Conservation (phyloP, 1,139 yeast species). For the Suhomyces atakaporum region DNA sequence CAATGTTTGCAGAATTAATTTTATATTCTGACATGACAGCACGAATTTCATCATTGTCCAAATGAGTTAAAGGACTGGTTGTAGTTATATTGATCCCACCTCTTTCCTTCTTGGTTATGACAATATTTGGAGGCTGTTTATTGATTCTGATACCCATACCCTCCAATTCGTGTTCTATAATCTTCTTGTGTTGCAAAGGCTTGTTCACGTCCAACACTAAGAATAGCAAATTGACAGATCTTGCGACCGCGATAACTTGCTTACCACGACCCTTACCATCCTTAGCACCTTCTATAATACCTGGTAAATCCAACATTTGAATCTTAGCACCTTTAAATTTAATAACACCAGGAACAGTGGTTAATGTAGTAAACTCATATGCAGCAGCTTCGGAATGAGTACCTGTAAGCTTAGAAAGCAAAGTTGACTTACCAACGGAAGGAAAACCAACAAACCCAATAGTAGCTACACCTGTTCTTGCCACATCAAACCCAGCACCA, state of each 20-base stretch:
- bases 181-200: constrained; percentile 89
- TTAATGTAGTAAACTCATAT: constrained; percentile 93
- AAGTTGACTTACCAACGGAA: constrained; percentile 94
- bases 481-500: constrained; percentile 93
- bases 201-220: constrained; percentile 94
- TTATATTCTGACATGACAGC: constrained; percentile 96
- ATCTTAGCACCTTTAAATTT: constrained; percentile 96
- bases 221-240: constrained; percentile 90
- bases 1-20: constrained; percentile 94
- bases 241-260: constrained; percentile 97
- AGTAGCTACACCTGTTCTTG: constrained; percentile 95
- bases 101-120: constrained; percentile 86
- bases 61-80: constrained; percentile 87
- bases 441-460: constrained; percentile 98
- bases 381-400: constrained; percentile 97
- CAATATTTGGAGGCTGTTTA: constrained; percentile 88
- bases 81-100: constrained; percentile 95
- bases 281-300: constrained; percentile 98
- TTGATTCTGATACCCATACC: constrained; percentile 96
- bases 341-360: constrained; percentile 96
- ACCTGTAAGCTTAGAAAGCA: constrained; percentile 85
- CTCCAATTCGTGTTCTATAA: constrained; percentile 92
- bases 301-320: constrained; percentile 97
- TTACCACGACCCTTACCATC: constrained; percentile 99
- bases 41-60: constrained; percentile 88